Base-by-base conservation (phyloP, 352 stramenopile genomes). In the Globisporangium orthogonon region DNA sequence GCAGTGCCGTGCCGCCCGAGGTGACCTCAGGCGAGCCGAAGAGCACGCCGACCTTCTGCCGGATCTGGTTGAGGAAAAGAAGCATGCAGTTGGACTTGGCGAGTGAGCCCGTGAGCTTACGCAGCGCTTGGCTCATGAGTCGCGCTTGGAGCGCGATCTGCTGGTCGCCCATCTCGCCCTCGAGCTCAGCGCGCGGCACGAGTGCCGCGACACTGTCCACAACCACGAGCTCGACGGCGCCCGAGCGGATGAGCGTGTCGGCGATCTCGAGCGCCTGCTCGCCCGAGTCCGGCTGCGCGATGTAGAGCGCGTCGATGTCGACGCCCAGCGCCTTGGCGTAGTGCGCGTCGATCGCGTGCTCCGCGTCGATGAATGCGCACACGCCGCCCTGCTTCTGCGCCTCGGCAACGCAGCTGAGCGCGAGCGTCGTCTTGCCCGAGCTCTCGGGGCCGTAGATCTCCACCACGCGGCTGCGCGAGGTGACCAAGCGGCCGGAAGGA, bases 371-470 rank as follows among this genome's bases (percentile, higher is more conserved):
- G 71, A 99, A 99, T 0, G 96, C 96, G 35, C 93, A 98, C 2
- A 90, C 97, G 10, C 96, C 96, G 23, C 87, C 91, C 23, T 80
- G 80, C 71, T 98, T 97, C 69, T 99, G 97, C 35, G 83, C 83
- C 62, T 99, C 75, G 10, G 97, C 97, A 61, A 99, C 96, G 53
- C 91, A 98, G 64, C 98, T 98, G 44, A 99, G 74, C 0, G 97
- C 96, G 23, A 99, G 72, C 3, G 97, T 99, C 0, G 97, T 99
- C 76, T 99, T 99, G 54, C 97, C 97, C 3, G 86, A 98, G 59
- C 86, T 98, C 83, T 99, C 97, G 0, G 96, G 97, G 6, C 97
- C 97, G 66, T 99, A 99, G 67, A 99, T 98, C 78, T 99, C 97
- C 29, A 99, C 87, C 1, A 99, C 90, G 23, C 97, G 90, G 15